Conservation (phyloP, 1,139 yeast species). For the Suhomyces terraborum region DNA sequence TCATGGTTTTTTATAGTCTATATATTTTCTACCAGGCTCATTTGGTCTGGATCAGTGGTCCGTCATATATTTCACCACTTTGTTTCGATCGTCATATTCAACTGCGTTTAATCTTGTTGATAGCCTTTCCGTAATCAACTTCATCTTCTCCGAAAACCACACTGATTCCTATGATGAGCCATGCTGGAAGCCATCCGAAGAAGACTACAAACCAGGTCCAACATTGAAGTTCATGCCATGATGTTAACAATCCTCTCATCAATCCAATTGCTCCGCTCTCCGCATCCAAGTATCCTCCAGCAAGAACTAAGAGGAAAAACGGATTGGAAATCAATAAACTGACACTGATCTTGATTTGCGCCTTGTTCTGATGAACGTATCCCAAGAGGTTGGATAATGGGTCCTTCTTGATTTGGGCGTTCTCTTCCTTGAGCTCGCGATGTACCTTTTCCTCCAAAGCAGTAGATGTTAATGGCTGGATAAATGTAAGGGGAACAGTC, state of each 20-base stretch:
- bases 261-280: slow-evolving; percentile 37
- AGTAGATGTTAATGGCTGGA: slow-evolving; percentile 43
- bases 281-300: slow-evolving; percentile 34
- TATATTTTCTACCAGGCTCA: no score
- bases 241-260: slow-evolving; percentile 53
- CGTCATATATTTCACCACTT: no score
- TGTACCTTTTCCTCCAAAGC: slow-evolving; percentile 9
- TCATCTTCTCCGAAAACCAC: slow-evolving; percentile 35
- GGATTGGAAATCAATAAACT: slow-evolving; percentile 57
- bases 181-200: slow-evolving; percentile 81
- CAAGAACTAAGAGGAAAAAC: slow-evolving; percentile 41
- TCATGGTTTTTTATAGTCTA: no score
- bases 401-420: slow-evolving; percentile 7
- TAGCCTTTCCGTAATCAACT: slow-evolving; percentile 11
- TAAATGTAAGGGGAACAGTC: slow-evolving; percentile 70
- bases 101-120: slow-evolving; percentile 9
- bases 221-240: slow-evolving; percentile 72
- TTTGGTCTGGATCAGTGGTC: no score
- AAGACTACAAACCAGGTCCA: slow-evolving; percentile 86
- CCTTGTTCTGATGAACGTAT: slow-evolving; percentile 19
- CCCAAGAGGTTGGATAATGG: slow-evolving; percentile 17
- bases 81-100: slow-evolving; percentile 1
- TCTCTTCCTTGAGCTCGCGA: slow-evolving; percentile 1
- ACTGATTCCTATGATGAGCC: slow-evolving; percentile 56
- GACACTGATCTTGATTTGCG: slow-evolving; percentile 30